These are phyloP conservation scores for Lactarius psammicola DNA, from an alignment of 768 basidiomycete genomes.

Conservation along the genomic window DNA sequence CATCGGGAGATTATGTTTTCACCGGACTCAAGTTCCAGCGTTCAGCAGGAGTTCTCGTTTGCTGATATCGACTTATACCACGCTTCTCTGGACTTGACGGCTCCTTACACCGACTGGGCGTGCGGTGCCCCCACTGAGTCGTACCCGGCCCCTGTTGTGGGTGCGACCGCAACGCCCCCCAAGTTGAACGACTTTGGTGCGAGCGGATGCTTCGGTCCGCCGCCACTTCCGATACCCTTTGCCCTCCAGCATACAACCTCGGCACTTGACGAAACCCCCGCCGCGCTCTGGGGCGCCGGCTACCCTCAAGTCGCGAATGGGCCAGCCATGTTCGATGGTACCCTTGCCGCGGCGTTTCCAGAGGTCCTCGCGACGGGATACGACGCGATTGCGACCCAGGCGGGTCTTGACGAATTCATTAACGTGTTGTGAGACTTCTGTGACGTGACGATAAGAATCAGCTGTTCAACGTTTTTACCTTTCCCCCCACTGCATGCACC, in stretches of 20 bases:
- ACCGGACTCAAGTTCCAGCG: constrained; percentile 4
- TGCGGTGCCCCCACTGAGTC: constrained; percentile 13
- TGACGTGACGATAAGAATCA: constrained; percentile 9
- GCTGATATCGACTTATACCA: constrained; percentile 20
- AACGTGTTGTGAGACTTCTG: constrained; percentile 8
- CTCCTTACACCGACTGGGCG: constrained; percentile 17
- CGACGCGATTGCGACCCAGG: constrained; percentile 12
- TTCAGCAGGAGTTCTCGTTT: constrained; percentile 22
- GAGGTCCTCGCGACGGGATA: constrained; percentile 16
- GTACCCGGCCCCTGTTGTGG: background rate
- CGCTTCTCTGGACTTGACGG: constrained; percentile 16
- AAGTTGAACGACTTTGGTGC: constrained; percentile 13
- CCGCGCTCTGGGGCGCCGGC: constrained; percentile 17
- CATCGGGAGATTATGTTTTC: constrained; percentile 17
- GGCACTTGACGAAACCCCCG: constrained; percentile 17
- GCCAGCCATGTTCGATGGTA: constrained; percentile 3
- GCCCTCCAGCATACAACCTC: constrained; percentile 7
- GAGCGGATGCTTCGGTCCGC: constrained; percentile 15
- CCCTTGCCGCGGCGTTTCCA: background rate
- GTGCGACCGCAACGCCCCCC: constrained; percentile 1
- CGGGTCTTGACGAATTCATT: constrained; percentile 24
- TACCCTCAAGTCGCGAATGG: constrained; percentile 9
- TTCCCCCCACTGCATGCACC: background rate
- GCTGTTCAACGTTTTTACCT: background rate
- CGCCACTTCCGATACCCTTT: constrained; percentile 23